Evolutionary conservation across 805 yeast species (phyloP).

Genomic region (Kuraishia cidri): DNA sequence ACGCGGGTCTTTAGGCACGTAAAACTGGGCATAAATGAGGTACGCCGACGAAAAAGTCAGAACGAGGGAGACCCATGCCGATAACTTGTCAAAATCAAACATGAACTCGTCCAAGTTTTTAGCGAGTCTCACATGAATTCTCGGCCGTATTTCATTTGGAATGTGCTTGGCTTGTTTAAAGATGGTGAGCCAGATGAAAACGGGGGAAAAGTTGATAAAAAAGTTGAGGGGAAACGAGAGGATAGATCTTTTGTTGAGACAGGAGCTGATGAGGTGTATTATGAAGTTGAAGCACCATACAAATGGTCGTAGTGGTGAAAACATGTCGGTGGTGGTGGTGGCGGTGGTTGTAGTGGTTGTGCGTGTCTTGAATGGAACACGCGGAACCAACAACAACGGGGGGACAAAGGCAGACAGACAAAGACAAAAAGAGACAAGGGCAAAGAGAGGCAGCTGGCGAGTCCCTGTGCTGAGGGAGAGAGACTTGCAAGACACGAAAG

Average conservation of each 20-base stretch:
- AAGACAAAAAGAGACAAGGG: too few relatives aligned
- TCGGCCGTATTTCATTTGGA: constrained; percentile 46
- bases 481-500: too few relatives aligned
- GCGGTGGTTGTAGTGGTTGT: too few relatives aligned
- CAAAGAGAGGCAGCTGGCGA: too few relatives aligned
- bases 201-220: constrained; percentile 38
- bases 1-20: constrained; percentile 1
- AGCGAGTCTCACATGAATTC: constrained; percentile 37
- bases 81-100: constrained; percentile 15
- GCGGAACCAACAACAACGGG: too few relatives aligned
- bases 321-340: too few relatives aligned
- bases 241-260: constrained; percentile 27
- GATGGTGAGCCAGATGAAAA: constrained; percentile 43
- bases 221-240: constrained; percentile 33
- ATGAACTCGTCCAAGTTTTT: constrained; percentile 31
- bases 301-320: too few relatives aligned
- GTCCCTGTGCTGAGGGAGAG: too few relatives aligned
- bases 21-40: constrained; percentile 10
- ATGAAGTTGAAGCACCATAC: background rate
- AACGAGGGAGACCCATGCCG: constrained; percentile 12
- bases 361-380: too few relatives aligned
- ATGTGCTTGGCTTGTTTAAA: constrained; percentile 53
- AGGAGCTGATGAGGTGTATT: background rate
- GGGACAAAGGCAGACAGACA: too few relatives aligned
- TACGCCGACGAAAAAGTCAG: constrained; percentile 7